Evolutionary conservation across 163 green algal genomes (phyloP).

Genomic region (Trebouxiophyceae sp.): DNA sequence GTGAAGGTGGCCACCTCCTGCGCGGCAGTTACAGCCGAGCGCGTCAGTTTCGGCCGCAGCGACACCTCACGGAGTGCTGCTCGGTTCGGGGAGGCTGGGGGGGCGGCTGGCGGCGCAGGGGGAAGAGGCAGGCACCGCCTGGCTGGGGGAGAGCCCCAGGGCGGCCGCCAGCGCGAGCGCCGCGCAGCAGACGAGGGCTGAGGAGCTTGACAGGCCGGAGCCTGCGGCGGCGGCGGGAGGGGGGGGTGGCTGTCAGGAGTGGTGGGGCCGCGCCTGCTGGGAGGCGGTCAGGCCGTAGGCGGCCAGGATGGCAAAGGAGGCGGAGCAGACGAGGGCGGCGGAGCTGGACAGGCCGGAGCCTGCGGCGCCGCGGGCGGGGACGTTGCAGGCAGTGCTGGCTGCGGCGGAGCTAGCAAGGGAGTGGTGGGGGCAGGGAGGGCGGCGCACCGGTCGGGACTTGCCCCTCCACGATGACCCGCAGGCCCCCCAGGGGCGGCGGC

Average conservation of each 20-base stretch:
- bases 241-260: neutral
- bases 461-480: slow-evolving; percentile 82
- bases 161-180: slow-evolving; percentile 58
- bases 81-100: too few relatives aligned
- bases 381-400: too few relatives aligned
- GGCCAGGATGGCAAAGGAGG: slow-evolving; percentile 60
- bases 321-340: slow-evolving; percentile 75
- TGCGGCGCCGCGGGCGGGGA: too few relatives aligned
- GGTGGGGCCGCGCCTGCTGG: neutral
- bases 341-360: slow-evolving; percentile 49
- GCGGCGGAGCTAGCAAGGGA: too few relatives aligned
- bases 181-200: slow-evolving; percentile 66
- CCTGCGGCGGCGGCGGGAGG: slow-evolving; percentile 24
- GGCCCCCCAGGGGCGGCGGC: slow-evolving; percentile 27
- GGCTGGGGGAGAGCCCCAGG: slow-evolving; percentile 10
- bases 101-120: too few relatives aligned
- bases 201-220: slow-evolving; percentile 66
- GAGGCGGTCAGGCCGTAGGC: slow-evolving; percentile 27
- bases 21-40: neutral
- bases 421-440: too few relatives aligned
- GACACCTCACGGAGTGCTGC: too few relatives aligned
- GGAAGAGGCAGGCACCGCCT: slow-evolving; percentile 1
- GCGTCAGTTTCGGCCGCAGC: too few relatives aligned
- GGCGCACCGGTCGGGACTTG: slow-evolving; percentile 65
- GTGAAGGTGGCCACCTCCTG: slow-evolving; percentile 79